These are phyloP conservation scores for Dacryopinax primogenitus DNA, from an alignment of 768 basidiomycete genomes.

Conservation along the genomic window DNA sequence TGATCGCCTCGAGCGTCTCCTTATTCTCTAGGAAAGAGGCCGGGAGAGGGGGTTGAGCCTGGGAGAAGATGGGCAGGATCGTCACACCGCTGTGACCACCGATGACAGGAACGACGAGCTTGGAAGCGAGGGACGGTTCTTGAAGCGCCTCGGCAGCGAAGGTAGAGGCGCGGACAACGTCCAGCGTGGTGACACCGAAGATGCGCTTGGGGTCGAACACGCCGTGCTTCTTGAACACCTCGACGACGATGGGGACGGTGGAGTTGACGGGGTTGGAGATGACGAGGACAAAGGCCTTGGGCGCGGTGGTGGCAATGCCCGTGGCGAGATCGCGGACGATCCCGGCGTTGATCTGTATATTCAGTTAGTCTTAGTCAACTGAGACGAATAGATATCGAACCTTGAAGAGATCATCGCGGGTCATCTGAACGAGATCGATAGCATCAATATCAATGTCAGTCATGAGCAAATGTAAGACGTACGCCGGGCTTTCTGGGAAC, in stretches of 20 bases:
- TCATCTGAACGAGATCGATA: constrained; percentile 31
- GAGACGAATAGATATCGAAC: constrained; percentile 29
- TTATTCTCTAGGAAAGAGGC: constrained; percentile 35
- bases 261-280: constrained; percentile 99
- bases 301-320: constrained; percentile 68
- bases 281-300: constrained; percentile 86
- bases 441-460: not conserved
- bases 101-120: constrained; percentile 73
- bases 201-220: constrained; percentile 85
- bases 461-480: constrained; percentile 26
- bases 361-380: not conserved
- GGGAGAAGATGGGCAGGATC: constrained; percentile 87
- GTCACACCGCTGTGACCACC: constrained; percentile 93
- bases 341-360: constrained; percentile 80
- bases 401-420: constrained; percentile 86
- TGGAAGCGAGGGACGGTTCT: constrained; percentile 46
- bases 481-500: constrained; percentile 91
- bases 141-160: constrained; percentile 74
- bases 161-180: constrained; percentile 94
- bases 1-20: constrained; percentile 41
- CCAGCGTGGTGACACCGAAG: constrained; percentile 96
- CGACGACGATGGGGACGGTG: constrained; percentile 91
- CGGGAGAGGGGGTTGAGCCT: constrained; percentile 69
- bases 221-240: constrained; percentile 85
- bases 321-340: constrained; percentile 89